Conservation (phyloP, 768 basidiomycete species). For the Lanmaoa pseudosensibilis region DNA sequence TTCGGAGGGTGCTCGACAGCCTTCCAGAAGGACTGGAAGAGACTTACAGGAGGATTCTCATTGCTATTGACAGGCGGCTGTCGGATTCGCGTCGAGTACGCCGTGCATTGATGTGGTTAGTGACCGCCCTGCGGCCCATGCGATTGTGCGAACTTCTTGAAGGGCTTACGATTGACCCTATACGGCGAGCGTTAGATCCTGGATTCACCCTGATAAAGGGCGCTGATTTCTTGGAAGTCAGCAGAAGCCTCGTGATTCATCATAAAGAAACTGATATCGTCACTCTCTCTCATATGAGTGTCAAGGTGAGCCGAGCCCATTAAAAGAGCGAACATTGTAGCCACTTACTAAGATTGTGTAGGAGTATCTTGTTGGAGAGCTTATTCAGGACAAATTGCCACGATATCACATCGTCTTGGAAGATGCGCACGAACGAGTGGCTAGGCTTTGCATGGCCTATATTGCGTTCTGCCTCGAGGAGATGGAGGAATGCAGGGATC, state of each 20-base stretch:
- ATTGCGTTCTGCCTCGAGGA: conserved; percentile 5
- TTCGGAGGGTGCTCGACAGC: conserved; percentile 2
- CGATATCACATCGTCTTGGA: conserved; percentile 8
- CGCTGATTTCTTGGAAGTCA: neutral
- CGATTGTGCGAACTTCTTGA: conserved; percentile 8
- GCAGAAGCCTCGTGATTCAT: conserved; percentile 10
- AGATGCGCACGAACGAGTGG: conserved; percentile 3
- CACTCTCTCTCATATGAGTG: conserved; percentile 16
- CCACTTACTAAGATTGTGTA: neutral
- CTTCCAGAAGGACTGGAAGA: conserved; percentile 22
- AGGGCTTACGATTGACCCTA: conserved; percentile 4
- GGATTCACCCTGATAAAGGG: neutral
- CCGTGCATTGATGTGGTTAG: conserved; percentile 15
- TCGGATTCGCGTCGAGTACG: neutral
- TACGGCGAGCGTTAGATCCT: conserved; percentile 1
- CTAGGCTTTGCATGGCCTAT: conserved; percentile 14
- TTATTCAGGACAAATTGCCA: neutral
- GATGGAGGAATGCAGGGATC: neutral
- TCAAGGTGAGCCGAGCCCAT: conserved; percentile 8
- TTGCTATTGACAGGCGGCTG: neutral
- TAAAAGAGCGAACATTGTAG: neutral
- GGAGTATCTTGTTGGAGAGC: conserved; percentile 16
- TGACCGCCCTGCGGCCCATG: conserved; percentile 8
- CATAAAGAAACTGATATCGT: conserved; percentile 10
- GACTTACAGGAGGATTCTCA: conserved; percentile 23